These are phyloP conservation scores for Protomyces inouyei DNA, from an alignment of 1,139 yeast genomes.

Conservation along the genomic window DNA sequence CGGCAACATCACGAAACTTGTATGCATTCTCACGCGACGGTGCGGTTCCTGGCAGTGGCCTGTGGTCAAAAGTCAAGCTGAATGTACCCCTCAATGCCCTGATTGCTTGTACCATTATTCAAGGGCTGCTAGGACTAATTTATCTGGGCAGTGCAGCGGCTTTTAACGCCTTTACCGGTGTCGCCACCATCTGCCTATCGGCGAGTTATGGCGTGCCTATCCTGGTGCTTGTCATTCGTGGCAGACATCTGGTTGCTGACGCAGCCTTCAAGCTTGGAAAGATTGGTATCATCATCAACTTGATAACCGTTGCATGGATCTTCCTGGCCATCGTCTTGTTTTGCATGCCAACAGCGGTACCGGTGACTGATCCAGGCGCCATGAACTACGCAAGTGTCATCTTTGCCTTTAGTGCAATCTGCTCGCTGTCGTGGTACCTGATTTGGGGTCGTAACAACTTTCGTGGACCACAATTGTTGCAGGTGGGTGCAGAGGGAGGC, in stretches of 20 bases:
- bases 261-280: slow-evolving; percentile 25
- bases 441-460: slow-evolving; percentile 23
- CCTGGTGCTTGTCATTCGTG: slow-evolving; percentile 56
- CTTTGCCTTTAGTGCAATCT: slow-evolving; percentile 7
- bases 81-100: slow-evolving; percentile 25
- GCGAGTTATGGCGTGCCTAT: slow-evolving; percentile 77
- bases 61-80: slow-evolving; percentile 23
- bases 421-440: slow-evolving; percentile 14
- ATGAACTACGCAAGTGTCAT: slow-evolving; percentile 26
- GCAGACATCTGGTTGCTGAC: slow-evolving; percentile 40
- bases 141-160: slow-evolving; percentile 57
- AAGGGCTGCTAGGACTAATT: slow-evolving; percentile 46
- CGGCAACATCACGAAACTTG: slow-evolving; percentile 81
- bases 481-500: neutral
- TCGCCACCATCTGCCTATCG: slow-evolving; percentile 59
- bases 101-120: slow-evolving; percentile 10
- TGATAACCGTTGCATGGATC: slow-evolving; percentile 21
- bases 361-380: slow-evolving; percentile 12
- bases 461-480: slow-evolving; percentile 16
- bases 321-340: slow-evolving; percentile 21
- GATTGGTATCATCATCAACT: slow-evolving; percentile 8
- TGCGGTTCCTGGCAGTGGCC: slow-evolving; percentile 62
- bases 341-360: slow-evolving; percentile 22
- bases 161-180: slow-evolving; percentile 56
- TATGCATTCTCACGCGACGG: slow-evolving; percentile 87